Conservation (phyloP, 2,329 filamentous ascomycete genomes). For the Arthrinium puccinioides region DNA sequence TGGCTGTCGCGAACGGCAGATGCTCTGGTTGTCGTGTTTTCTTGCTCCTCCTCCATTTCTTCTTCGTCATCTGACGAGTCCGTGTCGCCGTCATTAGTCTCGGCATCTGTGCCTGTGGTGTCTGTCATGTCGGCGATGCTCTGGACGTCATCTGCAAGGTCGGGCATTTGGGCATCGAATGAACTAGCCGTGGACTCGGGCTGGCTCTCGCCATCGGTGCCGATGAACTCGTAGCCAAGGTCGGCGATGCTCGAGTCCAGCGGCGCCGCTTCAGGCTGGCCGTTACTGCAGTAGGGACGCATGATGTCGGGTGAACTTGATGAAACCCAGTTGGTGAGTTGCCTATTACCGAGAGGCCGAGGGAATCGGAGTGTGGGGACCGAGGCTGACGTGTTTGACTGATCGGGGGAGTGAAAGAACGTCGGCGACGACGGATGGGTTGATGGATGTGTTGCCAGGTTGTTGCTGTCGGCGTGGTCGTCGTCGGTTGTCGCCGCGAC, state of each 20-base stretch:
- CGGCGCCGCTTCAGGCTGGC: conserved; percentile 28
- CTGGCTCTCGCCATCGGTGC: conserved; percentile 46
- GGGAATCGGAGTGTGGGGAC: conserved; percentile 50
- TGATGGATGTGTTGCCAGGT: too few species aligned
- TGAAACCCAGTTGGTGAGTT: conserved; percentile 53
- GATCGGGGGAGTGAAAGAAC: background rate
- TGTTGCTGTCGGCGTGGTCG: too few species aligned
- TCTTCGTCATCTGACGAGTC: conserved; percentile 26
- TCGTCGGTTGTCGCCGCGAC: conserved; percentile 7
- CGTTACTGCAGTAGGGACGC: conserved; percentile 29
- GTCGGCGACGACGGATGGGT: background rate
- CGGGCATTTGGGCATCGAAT: conserved; percentile 38
- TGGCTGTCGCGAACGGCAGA: conserved; percentile 6
- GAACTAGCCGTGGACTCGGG: conserved; percentile 42
- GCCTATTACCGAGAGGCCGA: conserved; percentile 44
- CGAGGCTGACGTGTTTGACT: conserved; percentile 21
- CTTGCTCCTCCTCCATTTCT: conserved; percentile 11
- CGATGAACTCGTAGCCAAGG: conserved; percentile 51
- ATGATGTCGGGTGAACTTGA: conserved; percentile 51
- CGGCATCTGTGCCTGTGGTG: conserved; percentile 39
- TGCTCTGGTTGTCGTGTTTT: conserved; percentile 6
- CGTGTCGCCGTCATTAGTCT: conserved; percentile 34
- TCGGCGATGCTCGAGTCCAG: conserved; percentile 43
- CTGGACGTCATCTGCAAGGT: conserved; percentile 35
- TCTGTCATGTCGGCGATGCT: conserved; percentile 30